phyloP scores from a whole-genome alignment of 1,139 yeast genomes.

The Candida neerlandica region DNA sequence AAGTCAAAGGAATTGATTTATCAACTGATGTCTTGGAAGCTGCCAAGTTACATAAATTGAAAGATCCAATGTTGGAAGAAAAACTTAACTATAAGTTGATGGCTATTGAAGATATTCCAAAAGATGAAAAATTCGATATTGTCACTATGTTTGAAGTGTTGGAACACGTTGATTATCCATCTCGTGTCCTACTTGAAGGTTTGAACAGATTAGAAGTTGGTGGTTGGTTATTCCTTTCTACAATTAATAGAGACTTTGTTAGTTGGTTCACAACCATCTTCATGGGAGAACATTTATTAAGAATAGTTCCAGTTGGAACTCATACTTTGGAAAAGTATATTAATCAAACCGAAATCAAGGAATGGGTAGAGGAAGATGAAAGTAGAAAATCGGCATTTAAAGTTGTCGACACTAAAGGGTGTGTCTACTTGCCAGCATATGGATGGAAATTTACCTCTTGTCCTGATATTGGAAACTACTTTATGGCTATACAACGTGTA shows the following conservation, averaged over 20 bases:
- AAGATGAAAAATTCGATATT: slow-evolving; percentile 59
- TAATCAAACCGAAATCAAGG: slow-evolving; percentile 68
- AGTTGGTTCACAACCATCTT: slow-evolving; percentile 93
- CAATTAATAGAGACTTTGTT: slow-evolving; percentile 87
- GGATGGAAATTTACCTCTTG: slow-evolving; percentile 80
- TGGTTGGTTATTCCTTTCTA: slow-evolving; percentile 85
- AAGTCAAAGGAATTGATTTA: slow-evolving; percentile 82
- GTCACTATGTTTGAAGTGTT: slow-evolving; percentile 92
- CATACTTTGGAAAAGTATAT: slow-evolving; percentile 88
- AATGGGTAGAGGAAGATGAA: slow-evolving; percentile 55
- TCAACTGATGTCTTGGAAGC: slow-evolving; percentile 81
- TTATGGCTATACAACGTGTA: slow-evolving; percentile 71
- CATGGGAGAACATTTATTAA: slow-evolving; percentile 79
- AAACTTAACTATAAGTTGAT: slow-evolving; percentile 62
- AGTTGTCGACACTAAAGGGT: slow-evolving; percentile 72
- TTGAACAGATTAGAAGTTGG: slow-evolving; percentile 70
- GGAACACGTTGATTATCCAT: slow-evolving; percentile 90
- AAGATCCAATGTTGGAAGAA: slow-evolving; percentile 61
- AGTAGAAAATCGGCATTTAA: slow-evolving; percentile 46
- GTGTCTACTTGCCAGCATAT: slow-evolving; percentile 75
- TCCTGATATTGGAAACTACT: slow-evolving; percentile 76
- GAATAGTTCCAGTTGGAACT: slow-evolving; percentile 89
- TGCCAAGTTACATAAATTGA: slow-evolving; percentile 65
- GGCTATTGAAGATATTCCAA: slow-evolving; percentile 61
- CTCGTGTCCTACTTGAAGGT: slow-evolving; percentile 69